Conservation (phyloP, 2,329 filamentous ascomycete species). For the Hypoxylon sp. region DNA sequence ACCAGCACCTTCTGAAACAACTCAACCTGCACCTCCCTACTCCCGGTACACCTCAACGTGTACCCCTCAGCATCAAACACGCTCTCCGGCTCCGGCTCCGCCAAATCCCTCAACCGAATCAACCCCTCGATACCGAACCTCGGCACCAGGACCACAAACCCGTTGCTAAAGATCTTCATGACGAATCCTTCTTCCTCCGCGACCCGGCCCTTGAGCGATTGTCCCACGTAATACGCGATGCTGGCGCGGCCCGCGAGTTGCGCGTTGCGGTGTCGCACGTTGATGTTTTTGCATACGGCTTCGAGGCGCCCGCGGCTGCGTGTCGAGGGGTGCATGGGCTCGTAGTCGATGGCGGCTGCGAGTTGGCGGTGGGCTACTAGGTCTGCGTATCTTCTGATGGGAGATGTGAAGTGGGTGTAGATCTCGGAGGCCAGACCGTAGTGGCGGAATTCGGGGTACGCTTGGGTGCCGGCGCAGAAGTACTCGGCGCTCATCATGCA, state of each 20-base stretch:
- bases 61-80: conserved; percentile 90
- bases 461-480: conserved; percentile 93
- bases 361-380: conserved; percentile 94
- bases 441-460: conserved; percentile 94
- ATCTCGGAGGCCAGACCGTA: conserved; percentile 97
- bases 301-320: conserved; percentile 88
- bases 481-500: conserved; percentile 99
- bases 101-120: conserved; percentile 87
- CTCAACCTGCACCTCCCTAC: conserved; percentile 73
- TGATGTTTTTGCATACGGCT: conserved; percentile 98
- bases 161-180: conserved; percentile 97
- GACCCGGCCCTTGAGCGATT: conserved; percentile 84
- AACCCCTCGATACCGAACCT: conserved; percentile 95
- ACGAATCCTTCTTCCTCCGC: conserved; percentile 93
- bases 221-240: conserved; percentile 97
- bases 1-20: conserved; percentile 94
- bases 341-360: conserved; percentile 94
- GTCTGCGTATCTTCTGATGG: conserved; percentile 98
- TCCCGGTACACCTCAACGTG: conserved; percentile 73
- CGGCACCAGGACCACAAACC: conserved; percentile 95
- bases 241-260: conserved; percentile 94
- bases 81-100: conserved; percentile 81
- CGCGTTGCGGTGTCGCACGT: conserved; percentile 95
- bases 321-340: conserved; percentile 83
- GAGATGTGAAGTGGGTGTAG: conserved; percentile 98